Evolutionary conservation across 139 green algal genomes (phyloP).

Genomic region (Parachlorella kessleri): DNA sequence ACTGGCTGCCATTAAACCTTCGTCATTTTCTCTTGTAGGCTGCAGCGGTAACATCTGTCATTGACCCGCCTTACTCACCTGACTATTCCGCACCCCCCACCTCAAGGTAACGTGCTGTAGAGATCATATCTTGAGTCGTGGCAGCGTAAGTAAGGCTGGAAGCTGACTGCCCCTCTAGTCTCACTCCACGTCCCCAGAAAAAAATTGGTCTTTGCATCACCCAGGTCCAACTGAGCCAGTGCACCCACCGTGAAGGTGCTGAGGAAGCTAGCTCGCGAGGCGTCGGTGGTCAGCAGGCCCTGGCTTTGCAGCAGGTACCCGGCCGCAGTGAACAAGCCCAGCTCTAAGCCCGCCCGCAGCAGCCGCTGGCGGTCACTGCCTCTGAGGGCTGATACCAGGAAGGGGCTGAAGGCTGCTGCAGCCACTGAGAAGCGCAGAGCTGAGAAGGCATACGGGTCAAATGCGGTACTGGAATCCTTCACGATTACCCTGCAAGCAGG

Average conservation of each 20-base stretch:
- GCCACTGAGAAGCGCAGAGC: neutral
- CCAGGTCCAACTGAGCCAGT: neutral
- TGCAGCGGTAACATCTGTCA: too few species aligned
- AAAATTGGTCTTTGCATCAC: neutral
- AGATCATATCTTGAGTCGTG: neutral
- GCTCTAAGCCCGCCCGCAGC: neutral
- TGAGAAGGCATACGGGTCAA: neutral
- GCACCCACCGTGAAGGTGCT: slow-evolving; percentile 59
- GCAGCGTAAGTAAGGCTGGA: too few species aligned
- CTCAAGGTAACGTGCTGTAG: neutral
- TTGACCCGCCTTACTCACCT: neutral
- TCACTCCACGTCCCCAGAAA: too few species aligned
- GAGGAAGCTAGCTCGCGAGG: slow-evolving; percentile 60
- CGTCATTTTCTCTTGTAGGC: too few species aligned
- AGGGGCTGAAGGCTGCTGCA: neutral
- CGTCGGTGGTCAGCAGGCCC: slow-evolving; percentile 57
- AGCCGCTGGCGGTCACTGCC: neutral
- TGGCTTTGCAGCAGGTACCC: slow-evolving; percentile 51
- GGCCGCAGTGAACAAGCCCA: neutral
- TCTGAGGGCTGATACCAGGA: neutral
- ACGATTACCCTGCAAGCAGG: neutral
- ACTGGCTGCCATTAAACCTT: too few species aligned
- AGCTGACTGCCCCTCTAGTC: too few species aligned
- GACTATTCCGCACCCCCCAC: too few species aligned
- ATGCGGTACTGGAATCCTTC: neutral